Evolutionary conservation across 805 yeast genomes (phyloP).

Genomic region (Wickerhamiella sergipiensis): DNA sequence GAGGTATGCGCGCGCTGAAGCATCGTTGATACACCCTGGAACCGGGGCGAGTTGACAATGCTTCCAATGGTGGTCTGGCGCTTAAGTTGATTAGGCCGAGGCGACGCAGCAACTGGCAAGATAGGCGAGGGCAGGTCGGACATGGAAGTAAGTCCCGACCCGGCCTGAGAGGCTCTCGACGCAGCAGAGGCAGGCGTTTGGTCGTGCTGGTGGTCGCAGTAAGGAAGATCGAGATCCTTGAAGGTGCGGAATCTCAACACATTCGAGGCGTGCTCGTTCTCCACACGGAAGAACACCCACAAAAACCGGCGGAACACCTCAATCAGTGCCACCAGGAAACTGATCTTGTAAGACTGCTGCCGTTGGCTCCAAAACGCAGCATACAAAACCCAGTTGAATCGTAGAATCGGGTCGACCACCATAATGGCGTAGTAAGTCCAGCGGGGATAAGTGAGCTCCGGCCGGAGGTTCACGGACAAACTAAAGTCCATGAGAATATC

Average conservation of each 20-base stretch:
- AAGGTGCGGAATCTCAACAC: slow-evolving; percentile 77
- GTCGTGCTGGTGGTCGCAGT: slow-evolving; percentile 23
- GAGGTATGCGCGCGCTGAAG: slow-evolving; percentile 9
- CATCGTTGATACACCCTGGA: slow-evolving; percentile 3
- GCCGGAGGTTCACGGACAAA: slow-evolving; percentile 39
- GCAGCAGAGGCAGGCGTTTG: not conserved
- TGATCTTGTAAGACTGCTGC: slow-evolving; percentile 77
- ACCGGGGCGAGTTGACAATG: not conserved
- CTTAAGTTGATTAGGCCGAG: not conserved
- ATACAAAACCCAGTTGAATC: slow-evolving; percentile 90
- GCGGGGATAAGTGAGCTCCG: slow-evolving; percentile 33
- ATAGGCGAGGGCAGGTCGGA: not conserved
- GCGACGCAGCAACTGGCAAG: not conserved
- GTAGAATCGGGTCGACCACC: slow-evolving; percentile 52
- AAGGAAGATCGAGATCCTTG: slow-evolving; percentile 77
- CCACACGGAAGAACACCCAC: slow-evolving; percentile 89
- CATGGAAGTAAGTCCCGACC: not conserved
- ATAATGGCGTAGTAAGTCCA: slow-evolving; percentile 63
- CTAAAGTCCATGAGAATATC: slow-evolving; percentile 97
- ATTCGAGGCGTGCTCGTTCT: slow-evolving; percentile 89
- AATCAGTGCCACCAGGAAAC: slow-evolving; percentile 70
- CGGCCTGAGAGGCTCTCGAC: not conserved
- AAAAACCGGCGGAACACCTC: slow-evolving; percentile 73
- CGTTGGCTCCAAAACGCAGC: slow-evolving; percentile 61
- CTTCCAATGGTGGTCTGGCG: not conserved